phyloP scores from a whole-genome alignment of 2,329 filamentous ascomycete species.

The Microdochium trichocladiopsis region DNA sequence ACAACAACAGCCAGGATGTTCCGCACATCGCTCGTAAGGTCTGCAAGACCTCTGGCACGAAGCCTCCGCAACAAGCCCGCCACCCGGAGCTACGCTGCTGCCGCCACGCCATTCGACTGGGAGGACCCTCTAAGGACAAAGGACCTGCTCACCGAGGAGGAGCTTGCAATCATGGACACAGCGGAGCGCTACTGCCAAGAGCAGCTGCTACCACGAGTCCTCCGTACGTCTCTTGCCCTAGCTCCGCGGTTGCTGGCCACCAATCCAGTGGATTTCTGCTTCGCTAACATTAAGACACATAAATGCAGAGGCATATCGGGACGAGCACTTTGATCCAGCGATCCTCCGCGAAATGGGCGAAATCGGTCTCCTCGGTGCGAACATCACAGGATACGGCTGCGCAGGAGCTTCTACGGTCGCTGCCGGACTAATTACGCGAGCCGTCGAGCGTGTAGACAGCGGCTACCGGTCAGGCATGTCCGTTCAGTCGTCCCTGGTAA shows the following conservation, averaged over 20 bases:
- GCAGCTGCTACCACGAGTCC: constrained; percentile 72
- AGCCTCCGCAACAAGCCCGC: neutral
- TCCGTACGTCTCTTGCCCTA: constrained; percentile 73
- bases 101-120: constrained; percentile 64
- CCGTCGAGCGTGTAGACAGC: constrained; percentile 85
- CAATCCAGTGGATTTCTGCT: too few relatives aligned
- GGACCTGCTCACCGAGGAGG: constrained; percentile 80
- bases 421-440: constrained; percentile 81
- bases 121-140: constrained; percentile 75
- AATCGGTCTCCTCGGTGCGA: constrained; percentile 79
- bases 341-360: constrained; percentile 92
- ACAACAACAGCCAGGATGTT: neutral
- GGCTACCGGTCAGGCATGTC: constrained; percentile 92
- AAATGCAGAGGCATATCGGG: constrained; percentile 44
- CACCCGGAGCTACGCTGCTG: neutral
- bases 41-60: neutral
- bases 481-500: constrained; percentile 85
- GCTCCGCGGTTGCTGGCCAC: neutral
- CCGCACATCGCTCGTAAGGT: neutral
- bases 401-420: constrained; percentile 84
- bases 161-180: constrained; percentile 81
- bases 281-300: too few relatives aligned
- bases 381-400: constrained; percentile 81
- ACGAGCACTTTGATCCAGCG: constrained; percentile 78
- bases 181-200: constrained; percentile 94